Conservation (phyloP, 768 basidiomycete species). For the Gyrodon lividus region DNA sequence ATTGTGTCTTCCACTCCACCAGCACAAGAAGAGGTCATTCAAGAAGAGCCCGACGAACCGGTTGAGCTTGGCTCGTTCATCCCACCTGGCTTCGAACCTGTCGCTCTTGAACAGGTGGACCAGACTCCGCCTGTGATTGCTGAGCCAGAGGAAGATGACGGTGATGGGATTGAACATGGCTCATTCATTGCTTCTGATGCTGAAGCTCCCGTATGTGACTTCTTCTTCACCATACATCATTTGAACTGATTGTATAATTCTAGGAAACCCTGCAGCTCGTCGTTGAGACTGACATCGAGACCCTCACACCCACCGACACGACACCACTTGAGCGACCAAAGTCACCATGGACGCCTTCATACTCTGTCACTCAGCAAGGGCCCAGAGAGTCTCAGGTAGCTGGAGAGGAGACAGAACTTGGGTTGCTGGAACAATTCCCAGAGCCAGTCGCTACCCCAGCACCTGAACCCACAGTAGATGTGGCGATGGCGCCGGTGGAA, state of each 20-base stretch:
- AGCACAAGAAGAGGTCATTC: background rate
- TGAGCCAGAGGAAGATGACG: background rate
- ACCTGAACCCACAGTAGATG: background rate
- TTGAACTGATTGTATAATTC: background rate
- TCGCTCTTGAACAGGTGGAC: background rate
- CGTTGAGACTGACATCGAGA: background rate
- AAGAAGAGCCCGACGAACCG: background rate
- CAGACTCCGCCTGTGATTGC: background rate
- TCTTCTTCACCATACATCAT: background rate
- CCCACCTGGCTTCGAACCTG: background rate
- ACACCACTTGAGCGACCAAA: constrained; percentile 42
- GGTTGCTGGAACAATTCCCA: constrained; percentile 1
- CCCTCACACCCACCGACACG: background rate
- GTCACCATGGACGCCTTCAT: constrained; percentile 53
- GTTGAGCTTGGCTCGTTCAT: background rate
- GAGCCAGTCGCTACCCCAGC: background rate
- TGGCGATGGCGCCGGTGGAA: background rate
- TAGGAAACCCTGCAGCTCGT: background rate
- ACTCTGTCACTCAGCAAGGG: constrained; percentile 47
- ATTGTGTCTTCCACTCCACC: background rate
- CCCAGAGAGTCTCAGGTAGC: constrained; percentile 25
- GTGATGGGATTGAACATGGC: background rate
- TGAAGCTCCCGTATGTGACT: background rate
- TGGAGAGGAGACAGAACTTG: constrained; percentile 8
- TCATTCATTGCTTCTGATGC: background rate